A percentile compares a stretch with the other conserved stretches of the same genome.
phyloP scores from a whole-genome alignment of 2,329 filamentous ascomycete species.

The Aspergillus melleus region DNA sequence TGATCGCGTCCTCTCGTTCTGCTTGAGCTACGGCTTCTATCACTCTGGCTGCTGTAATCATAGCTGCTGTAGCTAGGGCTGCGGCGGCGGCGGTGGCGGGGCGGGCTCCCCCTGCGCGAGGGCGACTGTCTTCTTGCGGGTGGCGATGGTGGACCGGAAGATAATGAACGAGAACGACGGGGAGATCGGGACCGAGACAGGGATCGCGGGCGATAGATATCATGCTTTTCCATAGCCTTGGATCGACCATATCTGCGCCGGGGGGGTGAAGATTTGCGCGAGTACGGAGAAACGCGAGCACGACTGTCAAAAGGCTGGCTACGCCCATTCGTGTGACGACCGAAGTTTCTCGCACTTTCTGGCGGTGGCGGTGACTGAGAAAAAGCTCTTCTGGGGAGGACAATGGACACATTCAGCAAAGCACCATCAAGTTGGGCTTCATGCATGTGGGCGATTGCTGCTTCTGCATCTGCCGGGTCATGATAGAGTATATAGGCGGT shows the following conservation, averaged over 20 bases:
- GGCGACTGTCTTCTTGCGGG: constrained; percentile 40
- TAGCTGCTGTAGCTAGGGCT: constrained; percentile 66
- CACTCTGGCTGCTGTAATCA: constrained; percentile 59
- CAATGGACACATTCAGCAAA: constrained; percentile 81
- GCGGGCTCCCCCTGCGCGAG: constrained; percentile 35
- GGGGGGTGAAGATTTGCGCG: constrained; percentile 36
- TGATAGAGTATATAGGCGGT: constrained; percentile 90
- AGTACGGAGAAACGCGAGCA: constrained; percentile 25
- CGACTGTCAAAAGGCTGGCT: constrained; percentile 25
- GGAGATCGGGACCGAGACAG: constrained; percentile 50
- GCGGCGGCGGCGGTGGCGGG: constrained; percentile 47
- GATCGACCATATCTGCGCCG: constrained; percentile 40
- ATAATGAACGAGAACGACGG: constrained; percentile 38
- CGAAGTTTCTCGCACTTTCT: constrained; percentile 60
- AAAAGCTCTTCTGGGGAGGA: constrained; percentile 79
- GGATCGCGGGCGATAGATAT: constrained; percentile 62
- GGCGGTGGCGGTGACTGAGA: constrained; percentile 76
- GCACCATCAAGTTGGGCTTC: constrained; percentile 90
- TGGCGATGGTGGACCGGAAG: constrained; percentile 41
- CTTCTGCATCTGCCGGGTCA: constrained; percentile 75
- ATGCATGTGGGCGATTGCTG: constrained; percentile 94
- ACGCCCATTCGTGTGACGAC: constrained; percentile 43
- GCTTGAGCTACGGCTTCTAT: constrained; percentile 46
- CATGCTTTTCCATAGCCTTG: constrained; percentile 49
- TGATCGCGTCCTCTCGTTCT: constrained; percentile 48